phyloP scores from a whole-genome alignment of 1,284 basidiomycete genomes.

The Cutaneotrichosporon sp. region DNA sequence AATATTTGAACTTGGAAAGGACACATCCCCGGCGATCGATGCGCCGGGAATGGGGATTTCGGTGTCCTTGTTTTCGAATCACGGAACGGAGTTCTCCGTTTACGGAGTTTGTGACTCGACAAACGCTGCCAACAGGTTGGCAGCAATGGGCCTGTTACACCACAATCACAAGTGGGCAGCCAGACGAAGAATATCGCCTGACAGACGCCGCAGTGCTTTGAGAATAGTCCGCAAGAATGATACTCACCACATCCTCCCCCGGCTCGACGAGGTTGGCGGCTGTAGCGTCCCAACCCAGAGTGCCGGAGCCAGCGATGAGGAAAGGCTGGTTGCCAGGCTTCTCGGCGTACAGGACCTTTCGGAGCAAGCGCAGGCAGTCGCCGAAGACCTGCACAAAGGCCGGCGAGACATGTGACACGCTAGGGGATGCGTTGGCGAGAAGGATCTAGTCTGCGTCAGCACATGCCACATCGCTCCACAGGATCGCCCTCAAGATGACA shows the following conservation, averaged over 20 bases:
- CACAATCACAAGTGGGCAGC: no score
- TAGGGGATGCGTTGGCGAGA: constrained; percentile 54
- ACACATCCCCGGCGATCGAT: not conserved
- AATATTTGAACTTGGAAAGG: not conserved
- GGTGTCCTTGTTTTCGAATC: not conserved
- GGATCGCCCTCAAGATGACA: no score
- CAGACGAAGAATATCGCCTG: no score
- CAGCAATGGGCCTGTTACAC: no score
- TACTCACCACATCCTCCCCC: constrained; percentile 66
- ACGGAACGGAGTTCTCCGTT: not conserved
- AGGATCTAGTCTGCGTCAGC: constrained; percentile 35
- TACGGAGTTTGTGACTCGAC: not conserved
- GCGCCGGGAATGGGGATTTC: not conserved
- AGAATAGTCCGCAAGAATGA: not conserved
- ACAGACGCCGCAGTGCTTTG: no score
- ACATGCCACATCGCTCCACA: constrained; percentile 2
- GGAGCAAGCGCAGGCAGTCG: constrained; percentile 81
- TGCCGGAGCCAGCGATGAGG: constrained; percentile 88
- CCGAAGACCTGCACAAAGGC: constrained; percentile 88
- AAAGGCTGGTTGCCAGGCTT: constrained; percentile 65
- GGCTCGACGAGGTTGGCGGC: constrained; percentile 73
- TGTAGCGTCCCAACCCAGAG: constrained; percentile 76
- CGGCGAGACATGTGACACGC: constrained; percentile 83
- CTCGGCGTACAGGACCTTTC: constrained; percentile 70
- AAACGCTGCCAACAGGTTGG: not conserved